These are phyloP conservation scores for Trifolium repens DNA, from an alignment of 306 rosid genomes.

Conservation along the genomic window DNA sequence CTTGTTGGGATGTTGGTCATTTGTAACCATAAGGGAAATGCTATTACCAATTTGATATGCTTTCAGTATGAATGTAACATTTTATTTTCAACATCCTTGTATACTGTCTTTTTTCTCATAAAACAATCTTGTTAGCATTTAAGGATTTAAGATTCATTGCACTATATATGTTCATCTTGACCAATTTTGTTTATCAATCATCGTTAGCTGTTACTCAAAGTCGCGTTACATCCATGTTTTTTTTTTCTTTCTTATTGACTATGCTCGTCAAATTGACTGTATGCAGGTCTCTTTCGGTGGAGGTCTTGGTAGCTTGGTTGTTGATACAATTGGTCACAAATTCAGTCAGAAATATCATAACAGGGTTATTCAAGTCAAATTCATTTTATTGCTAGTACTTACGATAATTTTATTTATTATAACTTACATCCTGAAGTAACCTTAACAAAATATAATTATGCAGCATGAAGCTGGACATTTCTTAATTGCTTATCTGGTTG, in stretches of 20 bases:
- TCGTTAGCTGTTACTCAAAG: conserved; percentile 16
- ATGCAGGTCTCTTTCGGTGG: conserved; percentile 78
- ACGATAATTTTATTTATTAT: conserved; percentile 1
- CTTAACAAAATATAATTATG: conserved; percentile 37
- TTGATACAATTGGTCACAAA: conserved; percentile 87
- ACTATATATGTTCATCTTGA: not conserved
- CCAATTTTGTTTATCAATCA: conserved; percentile 14
- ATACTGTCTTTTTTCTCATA: not conserved
- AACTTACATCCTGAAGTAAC: conserved; percentile 32
- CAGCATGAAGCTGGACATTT: conserved; percentile 99
- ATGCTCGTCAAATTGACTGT: conserved; percentile 31
- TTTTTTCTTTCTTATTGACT: not conserved
- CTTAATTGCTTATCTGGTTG: conserved; percentile 84
- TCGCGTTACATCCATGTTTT: conserved; percentile 10
- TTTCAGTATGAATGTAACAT: not conserved
- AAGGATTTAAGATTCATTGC: not conserved
- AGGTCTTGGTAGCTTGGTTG: conserved; percentile 78
- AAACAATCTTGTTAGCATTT: not conserved
- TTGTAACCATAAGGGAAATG: conserved; percentile 11
- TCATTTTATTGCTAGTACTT: conserved; percentile 13
- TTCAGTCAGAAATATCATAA: conserved; percentile 84
- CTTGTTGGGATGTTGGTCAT: conserved; percentile 11
- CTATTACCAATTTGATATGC: not conserved
- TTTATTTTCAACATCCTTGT: not conserved
- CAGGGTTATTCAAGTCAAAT: conserved; percentile 83